phyloP scores from a whole-genome alignment of 1,139 yeast species.

The Yamadazyma diddensiae region DNA sequence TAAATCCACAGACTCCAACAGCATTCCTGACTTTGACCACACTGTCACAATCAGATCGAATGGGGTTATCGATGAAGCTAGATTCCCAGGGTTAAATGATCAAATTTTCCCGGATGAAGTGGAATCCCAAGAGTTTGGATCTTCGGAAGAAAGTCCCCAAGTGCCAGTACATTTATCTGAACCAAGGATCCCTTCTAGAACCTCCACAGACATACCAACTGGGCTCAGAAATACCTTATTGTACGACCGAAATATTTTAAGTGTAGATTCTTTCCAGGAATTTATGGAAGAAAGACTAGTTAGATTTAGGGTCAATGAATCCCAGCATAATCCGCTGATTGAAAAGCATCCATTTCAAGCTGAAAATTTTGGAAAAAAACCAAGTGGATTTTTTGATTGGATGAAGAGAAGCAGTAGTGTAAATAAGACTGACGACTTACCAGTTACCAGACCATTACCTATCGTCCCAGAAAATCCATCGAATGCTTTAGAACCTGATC shows the following conservation, averaged over 20 bases:
- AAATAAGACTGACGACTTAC: slow-evolving; percentile 4
- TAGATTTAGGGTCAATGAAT: slow-evolving; percentile 51
- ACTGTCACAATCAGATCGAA: slow-evolving; percentile 8
- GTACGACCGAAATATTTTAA: not conserved
- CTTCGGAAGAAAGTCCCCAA: too few species aligned
- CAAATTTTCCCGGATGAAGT: too few species aligned
- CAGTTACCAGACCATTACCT: too few species aligned
- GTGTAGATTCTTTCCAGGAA: slow-evolving; percentile 13
- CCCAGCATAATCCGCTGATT: slow-evolving; percentile 38
- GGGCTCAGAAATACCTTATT: not conserved
- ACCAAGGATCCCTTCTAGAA: too few species aligned
- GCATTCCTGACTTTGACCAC: too few species aligned
- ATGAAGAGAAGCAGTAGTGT: slow-evolving; percentile 6
- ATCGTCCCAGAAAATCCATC: not conserved
- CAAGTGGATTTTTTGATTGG: slow-evolving; percentile 8
- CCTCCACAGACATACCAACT: too few species aligned
- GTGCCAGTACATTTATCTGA: slow-evolving; percentile 6
- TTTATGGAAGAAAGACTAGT: slow-evolving; percentile 51
- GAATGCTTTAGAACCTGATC: not conserved
- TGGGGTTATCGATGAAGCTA: slow-evolving; percentile 5
- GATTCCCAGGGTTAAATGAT: slow-evolving; percentile 5
- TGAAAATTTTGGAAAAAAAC: slow-evolving; percentile 9
- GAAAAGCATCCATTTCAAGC: slow-evolving; percentile 41
- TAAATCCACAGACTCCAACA: too few species aligned
- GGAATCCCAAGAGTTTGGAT: too few species aligned